A percentile compares a stretch with the other conserved stretches of the same genome.
Conservation (phyloP, 2,329 filamentous ascomycete species). For the Cercospora sp. region DNA sequence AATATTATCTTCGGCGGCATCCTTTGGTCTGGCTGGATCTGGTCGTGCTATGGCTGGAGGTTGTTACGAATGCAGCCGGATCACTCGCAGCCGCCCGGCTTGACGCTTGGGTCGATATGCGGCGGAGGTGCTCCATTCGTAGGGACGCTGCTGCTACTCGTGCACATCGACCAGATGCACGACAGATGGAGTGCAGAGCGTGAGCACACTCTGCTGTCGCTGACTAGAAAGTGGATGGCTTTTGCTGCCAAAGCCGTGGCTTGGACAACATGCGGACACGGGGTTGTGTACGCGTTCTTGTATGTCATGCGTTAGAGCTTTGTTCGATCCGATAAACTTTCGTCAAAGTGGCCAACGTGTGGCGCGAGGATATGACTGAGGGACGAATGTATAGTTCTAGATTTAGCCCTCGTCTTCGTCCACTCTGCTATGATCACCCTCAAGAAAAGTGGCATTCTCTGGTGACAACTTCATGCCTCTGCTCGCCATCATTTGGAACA, state of each 20-base stretch:
- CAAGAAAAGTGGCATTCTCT: conserved; percentile 18
- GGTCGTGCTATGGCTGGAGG: not conserved
- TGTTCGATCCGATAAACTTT: not conserved
- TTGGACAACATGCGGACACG: not conserved
- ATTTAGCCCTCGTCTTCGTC: not conserved
- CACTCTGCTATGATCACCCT: conserved; percentile 7
- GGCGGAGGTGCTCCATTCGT: not conserved
- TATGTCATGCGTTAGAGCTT: not conserved
- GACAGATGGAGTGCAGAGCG: not conserved
- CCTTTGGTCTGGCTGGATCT: not conserved
- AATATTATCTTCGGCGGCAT: not conserved
- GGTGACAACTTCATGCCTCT: conserved; percentile 16
- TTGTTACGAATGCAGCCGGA: not conserved
- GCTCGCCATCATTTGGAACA: conserved; percentile 16
- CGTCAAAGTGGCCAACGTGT: not conserved
- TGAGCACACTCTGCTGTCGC: not conserved
- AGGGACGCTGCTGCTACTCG: not conserved
- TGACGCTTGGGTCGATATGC: not conserved
- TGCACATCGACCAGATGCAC: not conserved
- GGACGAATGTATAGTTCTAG: not conserved
- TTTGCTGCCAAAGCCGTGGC: not conserved
- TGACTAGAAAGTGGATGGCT: not conserved
- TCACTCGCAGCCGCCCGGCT: not conserved
- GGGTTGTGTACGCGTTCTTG: not conserved
- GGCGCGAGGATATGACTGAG: not conserved